Conservation (phyloP, 176 grass and related monocot genomes). For the Olyra latifolia region DNA sequence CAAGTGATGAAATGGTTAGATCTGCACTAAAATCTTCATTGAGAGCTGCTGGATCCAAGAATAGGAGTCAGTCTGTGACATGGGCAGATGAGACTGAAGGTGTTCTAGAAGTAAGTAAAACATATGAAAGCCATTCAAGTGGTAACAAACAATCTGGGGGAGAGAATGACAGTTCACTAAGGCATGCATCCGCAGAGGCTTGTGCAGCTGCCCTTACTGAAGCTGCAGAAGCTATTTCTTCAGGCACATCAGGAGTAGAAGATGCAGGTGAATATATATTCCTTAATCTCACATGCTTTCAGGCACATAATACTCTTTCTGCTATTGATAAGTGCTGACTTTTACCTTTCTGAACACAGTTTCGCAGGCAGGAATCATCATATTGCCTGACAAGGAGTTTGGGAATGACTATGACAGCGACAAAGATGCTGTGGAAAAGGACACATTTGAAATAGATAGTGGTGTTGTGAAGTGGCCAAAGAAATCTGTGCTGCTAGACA, state of each 20-base stretch:
- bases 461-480: conserved; percentile 74
- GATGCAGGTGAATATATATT: conserved; percentile 63
- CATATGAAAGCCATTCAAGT: conserved; percentile 37
- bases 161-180: conserved; percentile 49
- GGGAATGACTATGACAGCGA: conserved; percentile 16
- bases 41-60: conserved; percentile 54
- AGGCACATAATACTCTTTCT: background rate
- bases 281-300: background rate
- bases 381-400: conserved; percentile 51
- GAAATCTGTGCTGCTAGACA: conserved; percentile 77
- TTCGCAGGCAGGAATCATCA: conserved; percentile 69
- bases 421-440: conserved; percentile 37
- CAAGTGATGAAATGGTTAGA: conserved; percentile 32
- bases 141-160: conserved; percentile 32
- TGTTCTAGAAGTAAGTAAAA: conserved; percentile 38
- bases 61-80: conserved; percentile 47
- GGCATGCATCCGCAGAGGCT: conserved; percentile 78
- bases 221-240: conserved; percentile 70
- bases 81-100: conserved; percentile 64
- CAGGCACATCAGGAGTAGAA: conserved; percentile 56
- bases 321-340: conserved; percentile 11
- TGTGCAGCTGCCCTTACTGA: conserved; percentile 70
- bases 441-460: conserved; percentile 56
- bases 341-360: conserved; percentile 43
- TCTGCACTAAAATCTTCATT: conserved; percentile 69